Conservation (phyloP, 345 rosid species). For the Fremontodendron californicum region DNA sequence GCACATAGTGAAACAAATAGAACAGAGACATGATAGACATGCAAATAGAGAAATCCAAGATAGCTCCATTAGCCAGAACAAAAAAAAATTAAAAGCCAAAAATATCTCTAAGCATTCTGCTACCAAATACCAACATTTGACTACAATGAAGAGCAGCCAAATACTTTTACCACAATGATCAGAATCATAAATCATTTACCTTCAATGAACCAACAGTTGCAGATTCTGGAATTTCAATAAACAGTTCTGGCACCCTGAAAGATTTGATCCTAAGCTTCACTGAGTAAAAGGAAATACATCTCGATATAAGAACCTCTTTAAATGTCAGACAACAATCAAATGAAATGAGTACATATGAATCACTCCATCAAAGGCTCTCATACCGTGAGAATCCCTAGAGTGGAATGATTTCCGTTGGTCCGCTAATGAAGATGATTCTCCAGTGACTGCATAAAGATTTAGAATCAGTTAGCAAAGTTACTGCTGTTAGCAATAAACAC, state of each 20-base stretch:
- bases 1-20: neutral
- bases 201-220: constrained; percentile 88
- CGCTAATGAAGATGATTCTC: constrained; percentile 39
- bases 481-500: neutral
- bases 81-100: neutral
- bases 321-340: constrained; percentile 27
- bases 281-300: constrained; percentile 36
- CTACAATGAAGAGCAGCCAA: constrained; percentile 10
- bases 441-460: constrained; percentile 35
- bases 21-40: neutral
- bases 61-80: neutral
- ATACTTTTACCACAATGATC: constrained; percentile 17
- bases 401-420: constrained; percentile 42
- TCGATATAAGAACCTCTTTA: constrained; percentile 28
- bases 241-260: constrained; percentile 85
- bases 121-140: too few relatives aligned
- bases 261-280: constrained; percentile 96
- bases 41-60: neutral
- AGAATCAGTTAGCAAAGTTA: constrained; percentile 8
- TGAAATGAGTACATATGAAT: constrained; percentile 27
- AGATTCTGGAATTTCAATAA: constrained; percentile 81
- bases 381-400: constrained; percentile 74
- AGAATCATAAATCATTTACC: constrained; percentile 39
- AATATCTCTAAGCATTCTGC: too few relatives aligned
- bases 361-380: constrained; percentile 38